A percentile compares a stretch with the other conserved stretches of the same genome.
Conservation (phyloP, 495 filamentous ascomycete species). For the Xylaria scruposa region DNA sequence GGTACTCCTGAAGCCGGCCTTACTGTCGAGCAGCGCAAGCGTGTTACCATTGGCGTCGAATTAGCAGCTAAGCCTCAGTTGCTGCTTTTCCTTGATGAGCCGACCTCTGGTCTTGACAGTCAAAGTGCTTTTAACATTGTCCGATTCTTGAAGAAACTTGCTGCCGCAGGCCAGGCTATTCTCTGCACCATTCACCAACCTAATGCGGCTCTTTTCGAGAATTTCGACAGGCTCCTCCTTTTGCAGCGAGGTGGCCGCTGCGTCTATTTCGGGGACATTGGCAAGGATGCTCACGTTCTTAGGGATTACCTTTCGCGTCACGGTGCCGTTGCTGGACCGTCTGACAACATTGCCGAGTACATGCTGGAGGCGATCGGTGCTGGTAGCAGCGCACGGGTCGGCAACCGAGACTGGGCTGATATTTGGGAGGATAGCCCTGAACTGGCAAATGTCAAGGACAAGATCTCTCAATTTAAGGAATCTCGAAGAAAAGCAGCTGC, state of each 20-base stretch:
- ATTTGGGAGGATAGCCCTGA: conserved; percentile 77
- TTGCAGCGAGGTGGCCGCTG: conserved; percentile 72
- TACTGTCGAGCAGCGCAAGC: conserved; percentile 88
- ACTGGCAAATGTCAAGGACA: conserved; percentile 68
- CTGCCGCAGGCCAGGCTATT: conserved; percentile 83
- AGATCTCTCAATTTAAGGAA: conserved; percentile 71
- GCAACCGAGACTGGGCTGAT: conserved; percentile 79
- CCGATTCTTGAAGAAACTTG: conserved; percentile 83
- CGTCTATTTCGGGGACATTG: conserved; percentile 74
- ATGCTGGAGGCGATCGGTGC: conserved; percentile 90
- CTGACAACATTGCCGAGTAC: conserved; percentile 83
- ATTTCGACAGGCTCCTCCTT: conserved; percentile 73
- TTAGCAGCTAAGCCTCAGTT: conserved; percentile 85
- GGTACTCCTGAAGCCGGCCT: conserved; percentile 78
- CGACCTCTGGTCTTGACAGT: conserved; percentile 85
- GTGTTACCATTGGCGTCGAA: conserved; percentile 90
- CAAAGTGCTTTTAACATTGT: conserved; percentile 90
- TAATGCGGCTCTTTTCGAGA: conserved; percentile 82
- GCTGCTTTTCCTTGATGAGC: conserved; percentile 88
- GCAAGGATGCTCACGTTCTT: conserved; percentile 55
- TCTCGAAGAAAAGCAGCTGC: conserved; percentile 56
- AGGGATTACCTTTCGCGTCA: conserved; percentile 58
- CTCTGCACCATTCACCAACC: conserved; percentile 95
- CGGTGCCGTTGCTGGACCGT: conserved; percentile 58
- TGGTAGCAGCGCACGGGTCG: conserved; percentile 72